A percentile compares a stretch with the other conserved stretches of the same genome.
Conservation (phyloP, 2,329 filamentous ascomycete species). For the Colletotrichum tropicale region DNA sequence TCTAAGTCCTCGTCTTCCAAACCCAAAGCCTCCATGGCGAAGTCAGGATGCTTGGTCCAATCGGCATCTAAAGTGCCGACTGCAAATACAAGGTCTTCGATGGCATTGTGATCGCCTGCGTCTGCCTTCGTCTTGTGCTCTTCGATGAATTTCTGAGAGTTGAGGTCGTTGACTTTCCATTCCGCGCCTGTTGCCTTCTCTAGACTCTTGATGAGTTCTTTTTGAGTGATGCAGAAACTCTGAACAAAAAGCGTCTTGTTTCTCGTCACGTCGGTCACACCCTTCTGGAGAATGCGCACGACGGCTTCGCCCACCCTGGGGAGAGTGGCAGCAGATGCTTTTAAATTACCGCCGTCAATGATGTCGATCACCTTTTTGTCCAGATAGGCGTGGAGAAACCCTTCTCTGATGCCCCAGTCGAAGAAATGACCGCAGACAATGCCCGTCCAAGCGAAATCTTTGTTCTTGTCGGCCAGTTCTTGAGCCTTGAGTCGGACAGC, state of each 20-base stretch:
- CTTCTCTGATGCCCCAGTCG: constrained; percentile 41
- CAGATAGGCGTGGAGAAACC: constrained; percentile 40
- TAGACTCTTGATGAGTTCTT: constrained; percentile 35
- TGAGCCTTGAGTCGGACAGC: constrained; percentile 34
- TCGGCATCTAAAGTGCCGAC: constrained; percentile 52
- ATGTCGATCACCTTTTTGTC: constrained; percentile 32
- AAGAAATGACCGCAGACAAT: constrained; percentile 45
- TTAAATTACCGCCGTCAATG: constrained; percentile 34
- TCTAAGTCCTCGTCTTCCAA: constrained; percentile 52
- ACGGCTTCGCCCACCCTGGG: constrained; percentile 35
- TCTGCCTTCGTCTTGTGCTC: constrained; percentile 41
- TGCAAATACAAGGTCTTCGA: constrained; percentile 55
- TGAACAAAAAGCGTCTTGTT: constrained; percentile 42
- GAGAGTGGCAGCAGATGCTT: constrained; percentile 40
- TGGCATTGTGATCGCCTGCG: constrained; percentile 37
- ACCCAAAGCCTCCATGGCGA: constrained; percentile 51
- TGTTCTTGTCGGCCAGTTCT: constrained; percentile 25
- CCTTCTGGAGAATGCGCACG: constrained; percentile 31
- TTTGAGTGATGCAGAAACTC: constrained; percentile 43
- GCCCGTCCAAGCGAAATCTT: constrained; percentile 39
- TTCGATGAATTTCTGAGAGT: constrained; percentile 44
- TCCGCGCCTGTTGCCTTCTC: constrained; percentile 33
- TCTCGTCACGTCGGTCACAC: constrained; percentile 28
- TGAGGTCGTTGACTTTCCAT: constrained; percentile 34
- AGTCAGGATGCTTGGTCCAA: constrained; percentile 48